phyloP scores from a whole-genome alignment of 2,329 filamentous ascomycete genomes.

The Fusarium nematophilum region DNA sequence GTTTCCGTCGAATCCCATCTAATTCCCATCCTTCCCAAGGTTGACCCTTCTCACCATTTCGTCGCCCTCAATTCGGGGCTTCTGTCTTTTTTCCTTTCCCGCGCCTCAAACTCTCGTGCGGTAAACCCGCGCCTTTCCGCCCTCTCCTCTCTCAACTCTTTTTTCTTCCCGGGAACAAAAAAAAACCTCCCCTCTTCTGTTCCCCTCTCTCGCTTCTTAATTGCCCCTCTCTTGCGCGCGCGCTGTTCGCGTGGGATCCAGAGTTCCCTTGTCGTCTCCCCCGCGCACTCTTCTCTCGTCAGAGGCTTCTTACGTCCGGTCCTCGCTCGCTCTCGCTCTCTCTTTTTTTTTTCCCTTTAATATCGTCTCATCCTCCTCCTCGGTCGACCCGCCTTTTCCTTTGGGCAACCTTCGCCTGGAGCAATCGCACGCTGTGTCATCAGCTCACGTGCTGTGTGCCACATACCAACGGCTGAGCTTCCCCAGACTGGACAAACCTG shows the following conservation, averaged over 20 bases:
- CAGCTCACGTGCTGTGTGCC: constrained; percentile 21
- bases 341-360: constrained; percentile 10
- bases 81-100: constrained; percentile 9
- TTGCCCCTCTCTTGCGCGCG: constrained; percentile 28
- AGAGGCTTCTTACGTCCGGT: background rate
- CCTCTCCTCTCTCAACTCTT: constrained; percentile 10
- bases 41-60: constrained; percentile 11
- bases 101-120: constrained; percentile 4
- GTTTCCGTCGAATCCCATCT: constrained; percentile 42
- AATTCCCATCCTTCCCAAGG: constrained; percentile 27
- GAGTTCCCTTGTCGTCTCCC: constrained; percentile 3
- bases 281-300: constrained; percentile 11
- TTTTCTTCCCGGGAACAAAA: constrained; percentile 3
- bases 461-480: constrained; percentile 11
- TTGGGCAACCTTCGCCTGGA: constrained; percentile 28
- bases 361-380: constrained; percentile 1
- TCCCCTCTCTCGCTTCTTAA: constrained; percentile 17
- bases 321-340: constrained; percentile 1
- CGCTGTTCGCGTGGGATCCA: constrained; percentile 9
- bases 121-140: constrained; percentile 28
- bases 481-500: constrained; percentile 24
- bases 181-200: background rate
- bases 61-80: constrained; percentile 28
- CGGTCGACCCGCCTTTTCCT: constrained; percentile 12
- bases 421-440: constrained; percentile 24